Base-by-base conservation (phyloP, 179 eudicot genomes). In the Beta macrorhiza region DNA sequence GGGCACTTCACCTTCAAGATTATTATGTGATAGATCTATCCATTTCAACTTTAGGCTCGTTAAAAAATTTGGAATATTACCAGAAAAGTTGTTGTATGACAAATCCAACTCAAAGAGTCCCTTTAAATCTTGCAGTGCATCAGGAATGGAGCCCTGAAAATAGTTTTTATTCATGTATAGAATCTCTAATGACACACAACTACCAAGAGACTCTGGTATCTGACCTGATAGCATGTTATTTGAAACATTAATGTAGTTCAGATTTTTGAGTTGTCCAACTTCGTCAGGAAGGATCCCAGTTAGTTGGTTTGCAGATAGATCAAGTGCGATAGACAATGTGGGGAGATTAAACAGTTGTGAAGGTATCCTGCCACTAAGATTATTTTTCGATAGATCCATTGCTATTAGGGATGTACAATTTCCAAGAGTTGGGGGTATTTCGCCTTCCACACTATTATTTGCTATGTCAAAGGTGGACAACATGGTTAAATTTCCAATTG, bases 291-390 rank as follows among this genome's bases (percentile, higher is more conserved):
- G 12, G 65, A 74, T 13, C 10, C 85, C 87, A 1, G 10, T 45
- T 0, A 87, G 74, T 2, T 65, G 62, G 65, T 87, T 84, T 4
- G 63, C 2, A 7, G 78, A 61, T 19, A 87, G 65, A 22, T 37
- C 2, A 0, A 87, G 78, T 2, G 0, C 7, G 16, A 52, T 45
- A 12, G 80, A 15, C 20, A 84, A 82, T 16, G 79, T 45, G 9
- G 85, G 69, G 20, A 84, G 62, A 16, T 25, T 44, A 0, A 83
- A 20, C 45, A 86, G 37, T 75, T 81, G 55, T 7, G 65, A 0
- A 7, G 83, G 86, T 56, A 86, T 86, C 0, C 3, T 25, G 6
- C 89, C 85, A 16, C n/a, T 55, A 19, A 84, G 79, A 22, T 68
- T 52, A 44, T 84, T 84, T 0, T 57, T 19, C 19, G 71, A 47